phyloP scores from a whole-genome alignment of 768 basidiomycete genomes.

The Pleurotus cornucopiae region DNA sequence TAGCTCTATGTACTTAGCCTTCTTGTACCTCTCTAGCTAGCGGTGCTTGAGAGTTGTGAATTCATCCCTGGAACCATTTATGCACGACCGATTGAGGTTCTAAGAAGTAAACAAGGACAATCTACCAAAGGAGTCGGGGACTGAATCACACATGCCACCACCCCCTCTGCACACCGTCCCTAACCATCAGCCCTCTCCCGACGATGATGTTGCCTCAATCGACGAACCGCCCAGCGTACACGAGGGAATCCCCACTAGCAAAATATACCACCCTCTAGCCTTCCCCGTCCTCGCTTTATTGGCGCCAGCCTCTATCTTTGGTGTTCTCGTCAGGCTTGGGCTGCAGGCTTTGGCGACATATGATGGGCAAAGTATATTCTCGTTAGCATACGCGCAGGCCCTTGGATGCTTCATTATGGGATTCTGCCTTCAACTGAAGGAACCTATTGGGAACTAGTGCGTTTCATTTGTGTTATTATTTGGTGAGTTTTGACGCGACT shows the following conservation, averaged over 20 bases:
- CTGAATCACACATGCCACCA: not conserved
- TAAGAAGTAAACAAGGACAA: not conserved
- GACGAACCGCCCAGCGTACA: constrained; percentile 29
- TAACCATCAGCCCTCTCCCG: no score
- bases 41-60: not conserved
- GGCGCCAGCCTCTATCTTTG: constrained; percentile 79
- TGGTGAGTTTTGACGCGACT: not conserved
- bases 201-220: constrained; percentile 20
- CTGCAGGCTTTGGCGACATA: constrained; percentile 71
- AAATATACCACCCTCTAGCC: constrained; percentile 49
- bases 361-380: constrained; percentile 71
- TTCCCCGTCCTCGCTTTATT: constrained; percentile 65
- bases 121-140: not conserved
- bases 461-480: constrained; percentile 21
- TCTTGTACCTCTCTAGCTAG: not conserved
- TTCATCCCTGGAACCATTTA: not conserved
- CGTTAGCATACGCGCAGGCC: constrained; percentile 81
- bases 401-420: constrained; percentile 94
- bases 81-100: not conserved
- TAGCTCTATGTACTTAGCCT: not conserved
- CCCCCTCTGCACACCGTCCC: not conserved
- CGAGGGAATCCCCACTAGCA: constrained; percentile 24
- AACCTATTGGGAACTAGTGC: constrained; percentile 72
- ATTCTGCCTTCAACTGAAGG: constrained; percentile 62
- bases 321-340: constrained; percentile 80